phyloP scores from a whole-genome alignment of 768 basidiomycete genomes.

The Galerina sulciceps region DNA sequence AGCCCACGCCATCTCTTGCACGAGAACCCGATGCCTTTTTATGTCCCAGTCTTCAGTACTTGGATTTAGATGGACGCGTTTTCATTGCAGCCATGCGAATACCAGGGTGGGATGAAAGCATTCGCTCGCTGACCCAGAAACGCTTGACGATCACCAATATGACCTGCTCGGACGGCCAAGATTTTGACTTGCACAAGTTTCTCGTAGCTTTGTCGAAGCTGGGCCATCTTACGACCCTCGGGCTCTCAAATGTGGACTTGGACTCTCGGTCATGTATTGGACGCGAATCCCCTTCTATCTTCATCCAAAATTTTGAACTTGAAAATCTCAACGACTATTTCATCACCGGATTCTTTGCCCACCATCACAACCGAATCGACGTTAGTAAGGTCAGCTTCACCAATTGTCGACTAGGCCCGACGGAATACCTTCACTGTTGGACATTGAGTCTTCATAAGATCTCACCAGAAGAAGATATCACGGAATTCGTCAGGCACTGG shows the following conservation, averaged over 20 bases:
- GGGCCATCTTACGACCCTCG: slow-evolving; percentile 14
- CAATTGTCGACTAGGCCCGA: slow-evolving; percentile 8
- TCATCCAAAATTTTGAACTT: slow-evolving; percentile 21
- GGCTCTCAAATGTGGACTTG: slow-evolving; percentile 14
- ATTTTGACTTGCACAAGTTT: slow-evolving; percentile 9
- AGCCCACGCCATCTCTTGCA: background rate
- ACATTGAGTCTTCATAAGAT: slow-evolving; percentile 8
- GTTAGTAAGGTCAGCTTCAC: slow-evolving; percentile 9
- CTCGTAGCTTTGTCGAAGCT: slow-evolving; percentile 8
- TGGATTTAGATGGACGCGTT: slow-evolving; percentile 17
- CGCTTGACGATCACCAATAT: slow-evolving; percentile 15
- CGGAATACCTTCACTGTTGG: slow-evolving; percentile 8
- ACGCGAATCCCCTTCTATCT: background rate
- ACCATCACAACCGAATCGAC: slow-evolving; percentile 16
- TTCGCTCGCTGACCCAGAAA: slow-evolving; percentile 9
- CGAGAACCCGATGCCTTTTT: slow-evolving; percentile 2
- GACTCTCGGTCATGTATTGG: slow-evolving; percentile 6
- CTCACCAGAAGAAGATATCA: slow-evolving; percentile 7
- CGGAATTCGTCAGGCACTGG: slow-evolving; percentile 14
- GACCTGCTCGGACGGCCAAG: background rate
- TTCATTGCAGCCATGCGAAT: slow-evolving; percentile 12
- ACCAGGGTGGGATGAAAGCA: slow-evolving; percentile 13
- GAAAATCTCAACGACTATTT: slow-evolving; percentile 13
- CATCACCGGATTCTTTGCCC: slow-evolving; percentile 8
- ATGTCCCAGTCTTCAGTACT: slow-evolving; percentile 12